Conservation (phyloP, 1,284 basidiomycete genomes). For the Inonotus hispidus region DNA sequence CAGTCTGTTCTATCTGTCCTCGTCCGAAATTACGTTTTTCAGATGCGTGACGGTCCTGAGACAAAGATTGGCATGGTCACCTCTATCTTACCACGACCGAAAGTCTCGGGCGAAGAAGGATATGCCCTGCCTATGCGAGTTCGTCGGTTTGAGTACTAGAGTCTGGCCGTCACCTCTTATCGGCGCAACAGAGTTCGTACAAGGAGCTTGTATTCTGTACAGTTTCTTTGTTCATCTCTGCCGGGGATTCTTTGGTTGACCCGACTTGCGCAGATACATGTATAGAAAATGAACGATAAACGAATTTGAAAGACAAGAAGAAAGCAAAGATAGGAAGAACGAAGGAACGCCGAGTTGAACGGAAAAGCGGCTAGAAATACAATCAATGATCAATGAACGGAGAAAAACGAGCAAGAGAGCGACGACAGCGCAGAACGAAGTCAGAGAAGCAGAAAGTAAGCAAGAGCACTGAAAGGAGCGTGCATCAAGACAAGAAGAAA, state of each 20-base stretch:
- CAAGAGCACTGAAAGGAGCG: not conserved
- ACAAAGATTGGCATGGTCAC: constrained; percentile 21
- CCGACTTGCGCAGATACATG: not conserved
- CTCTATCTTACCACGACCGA: constrained; percentile 14
- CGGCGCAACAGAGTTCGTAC: not conserved
- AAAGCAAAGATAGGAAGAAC: not conserved
- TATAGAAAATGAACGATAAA: too few relatives aligned
- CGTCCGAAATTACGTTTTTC: constrained; percentile 22
- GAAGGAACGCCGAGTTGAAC: not conserved
- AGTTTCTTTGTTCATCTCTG: not conserved
- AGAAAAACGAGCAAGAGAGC: not conserved
- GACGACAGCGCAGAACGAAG: not conserved
- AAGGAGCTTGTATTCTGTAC: not conserved
- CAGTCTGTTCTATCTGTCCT: constrained; percentile 19
- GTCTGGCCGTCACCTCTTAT: not conserved
- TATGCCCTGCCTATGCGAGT: constrained; percentile 18
- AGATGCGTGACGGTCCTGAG: constrained; percentile 21
- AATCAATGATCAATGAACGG: not conserved
- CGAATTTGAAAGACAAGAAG: not conserved
- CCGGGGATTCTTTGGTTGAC: not conserved
- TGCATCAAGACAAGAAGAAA: not conserved
- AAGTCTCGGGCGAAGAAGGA: constrained; percentile 16
- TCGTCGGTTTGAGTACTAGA: constrained; percentile 11
- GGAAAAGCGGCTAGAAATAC: not conserved
- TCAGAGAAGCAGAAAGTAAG: not conserved